Evolutionary conservation across 2,329 filamentous ascomycete species (phyloP), one percentile per base, ranked within the genome.

Genomic region (Microdochium nivale): DNA sequence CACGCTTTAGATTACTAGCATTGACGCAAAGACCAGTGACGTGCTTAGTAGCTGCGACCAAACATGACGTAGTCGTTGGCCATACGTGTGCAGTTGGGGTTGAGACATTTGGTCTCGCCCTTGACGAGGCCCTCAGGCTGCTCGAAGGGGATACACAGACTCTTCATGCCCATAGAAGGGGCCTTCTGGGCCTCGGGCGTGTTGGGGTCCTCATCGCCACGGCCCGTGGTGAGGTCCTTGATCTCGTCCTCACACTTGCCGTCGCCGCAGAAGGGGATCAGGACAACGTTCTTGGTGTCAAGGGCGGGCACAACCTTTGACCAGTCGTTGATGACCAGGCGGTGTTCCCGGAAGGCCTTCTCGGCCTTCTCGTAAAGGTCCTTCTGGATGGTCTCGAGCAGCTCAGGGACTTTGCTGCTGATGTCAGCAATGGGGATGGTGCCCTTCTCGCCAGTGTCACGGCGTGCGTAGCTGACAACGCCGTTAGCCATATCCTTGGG

Each of bases 11-110:
- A 30, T 30, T 30, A 30, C 27, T 5, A 30, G 27, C 27, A 30
- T 30, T 30, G 27, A 5, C 27, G 5, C 27, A n/a, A 11, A 30
- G 27, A 30, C 11, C 5, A 30, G 13, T 7, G 23, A 44, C 8
- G 21, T 3, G 21, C 16, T 44, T 77, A 83, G 65, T 83, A 83
- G 65, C 78, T 86, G 72, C 87, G 79, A 63, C 92, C 92, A 70
- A 96, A 97, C 84, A 96, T 87, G 69, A 88, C 88, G 87, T 89
- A 97, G 63, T 86, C 81, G 76, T 92, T 83, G 19, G 92, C 92
- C 49, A 83, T 72, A 57, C 76, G 77, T 55, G 76, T 75, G 72
- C 92, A 97, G 64, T 92, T 86, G 43, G 92, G 92, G 77, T 88
- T 96, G 61, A 92, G 77, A 67, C 94, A 99, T 72, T 94, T 91